Base-by-base conservation (phyloP, 441 rosid species). In the Capsella rubella region DNA sequence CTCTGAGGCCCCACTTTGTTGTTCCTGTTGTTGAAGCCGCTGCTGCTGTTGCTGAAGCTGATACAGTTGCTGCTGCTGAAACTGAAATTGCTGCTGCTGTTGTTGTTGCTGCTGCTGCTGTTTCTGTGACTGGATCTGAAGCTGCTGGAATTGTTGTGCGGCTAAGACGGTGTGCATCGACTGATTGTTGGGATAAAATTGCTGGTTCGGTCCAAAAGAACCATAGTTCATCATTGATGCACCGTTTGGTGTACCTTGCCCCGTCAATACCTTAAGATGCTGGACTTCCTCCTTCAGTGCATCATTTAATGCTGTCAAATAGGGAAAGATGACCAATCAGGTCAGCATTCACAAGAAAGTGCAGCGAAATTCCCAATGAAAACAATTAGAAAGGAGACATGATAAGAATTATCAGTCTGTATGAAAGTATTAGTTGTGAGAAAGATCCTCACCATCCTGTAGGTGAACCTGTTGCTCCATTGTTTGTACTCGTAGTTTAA, bases 401-500 rank as follows among this genome's bases (percentile, higher is more conserved):
- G 58, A 13, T 53, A 4, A 31, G 40, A 32, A 10, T 39, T 39
- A 39, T 39, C 42, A 39, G 42, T 3, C 42, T 39, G 42, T 39
- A 10, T 10, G 42, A 10, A 39, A 39, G 13, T 34, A 35, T 7
- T 25, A 18, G 18, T 25, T 25, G 27, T 9, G 51, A 65, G 53
- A 64, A 70, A 71, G 72, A 75, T 16, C 16, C 91, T 86, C 63
- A 95, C 99, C 99, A 72, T 95, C 98, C 82, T 95, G 99, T 84
- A 95, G 79, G 83, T 95, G 93, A 79, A 90, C 95, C 80, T 95
- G 98, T 71, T 93, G 98, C 86, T 93, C 98, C 91, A 87, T 91
- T 3, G 97, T 84, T 80, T 91, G 97, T 87, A 95, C 79, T 0
- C 95, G 95, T 84, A 95, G 75, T 83, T 95, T 95, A 86, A 93